Evolutionary conservation across 1,284 basidiomycete species (phyloP).

Genomic region (Cryptococcus sp.): DNA sequence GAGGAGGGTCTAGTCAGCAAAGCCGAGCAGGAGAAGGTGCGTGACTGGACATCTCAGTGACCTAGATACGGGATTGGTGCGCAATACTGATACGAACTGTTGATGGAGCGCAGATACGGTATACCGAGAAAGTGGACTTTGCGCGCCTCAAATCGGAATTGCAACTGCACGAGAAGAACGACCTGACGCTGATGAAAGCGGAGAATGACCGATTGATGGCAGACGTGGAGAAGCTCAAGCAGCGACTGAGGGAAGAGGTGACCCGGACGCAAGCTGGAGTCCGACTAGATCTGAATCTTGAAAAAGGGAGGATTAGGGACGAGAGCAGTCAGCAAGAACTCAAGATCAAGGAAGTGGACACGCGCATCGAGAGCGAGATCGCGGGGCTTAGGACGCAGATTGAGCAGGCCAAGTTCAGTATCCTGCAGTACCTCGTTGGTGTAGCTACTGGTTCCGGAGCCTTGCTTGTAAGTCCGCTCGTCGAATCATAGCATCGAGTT

Average conservation of each 20-base stretch:
- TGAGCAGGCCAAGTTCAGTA: conserved; percentile 77
- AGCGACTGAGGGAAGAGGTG: conserved; percentile 87
- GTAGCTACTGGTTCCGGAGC: conserved; percentile 54
- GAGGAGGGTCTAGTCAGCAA: conserved; percentile 91
- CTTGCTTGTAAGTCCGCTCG: conserved; percentile 39
- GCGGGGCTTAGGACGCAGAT: conserved; percentile 85
- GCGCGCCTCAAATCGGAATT: conserved; percentile 95
- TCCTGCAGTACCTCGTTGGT: conserved; percentile 53
- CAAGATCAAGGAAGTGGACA: conserved; percentile 98
- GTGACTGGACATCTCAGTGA: conserved; percentile 19
- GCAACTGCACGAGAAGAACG: conserved; percentile 96
- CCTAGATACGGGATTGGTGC: neutral
- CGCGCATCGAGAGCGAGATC: conserved; percentile 95
- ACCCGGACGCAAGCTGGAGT: conserved; percentile 92
- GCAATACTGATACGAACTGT: neutral
- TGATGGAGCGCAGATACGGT: conserved; percentile 68
- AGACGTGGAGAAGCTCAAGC: conserved; percentile 96
- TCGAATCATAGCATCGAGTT: neutral
- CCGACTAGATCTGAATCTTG: conserved; percentile 89
- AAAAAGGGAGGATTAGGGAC: conserved; percentile 93
- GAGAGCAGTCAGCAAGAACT: conserved; percentile 90
- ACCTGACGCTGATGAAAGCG: conserved; percentile 91
- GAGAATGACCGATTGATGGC: conserved; percentile 89
- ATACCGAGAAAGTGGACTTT: conserved; percentile 97
- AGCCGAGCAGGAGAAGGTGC: conserved; percentile 89